Evolutionary conservation across 768 basidiomycete species (phyloP).

Genomic region (Cystobasidium ongulense): DNA sequence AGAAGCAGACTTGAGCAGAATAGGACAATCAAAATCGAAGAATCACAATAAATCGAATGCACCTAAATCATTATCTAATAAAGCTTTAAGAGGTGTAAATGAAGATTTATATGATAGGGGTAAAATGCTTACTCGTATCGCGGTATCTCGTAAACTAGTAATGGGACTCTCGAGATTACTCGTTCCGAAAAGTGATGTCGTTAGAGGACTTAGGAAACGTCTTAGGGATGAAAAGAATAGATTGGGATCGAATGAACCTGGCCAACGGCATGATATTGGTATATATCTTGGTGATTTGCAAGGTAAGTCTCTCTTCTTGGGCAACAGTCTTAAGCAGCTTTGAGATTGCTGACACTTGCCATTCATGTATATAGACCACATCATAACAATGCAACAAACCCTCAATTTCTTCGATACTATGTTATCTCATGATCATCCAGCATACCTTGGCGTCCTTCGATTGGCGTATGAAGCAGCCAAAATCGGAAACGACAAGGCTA

Average conservation of each 20-base stretch:
- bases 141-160: slow-evolving; percentile 65
- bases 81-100: neutral
- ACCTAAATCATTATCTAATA: slow-evolving; percentile 7
- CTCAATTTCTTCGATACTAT: slow-evolving; percentile 79
- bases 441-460: slow-evolving; percentile 69
- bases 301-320: slow-evolving; percentile 50
- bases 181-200: slow-evolving; percentile 71
- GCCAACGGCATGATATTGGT: slow-evolving; percentile 57
- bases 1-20: neutral
- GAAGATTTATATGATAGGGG: slow-evolving; percentile 32
- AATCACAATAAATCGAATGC: neutral
- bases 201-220: slow-evolving; percentile 69
- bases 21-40: neutral
- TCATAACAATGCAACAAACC: slow-evolving; percentile 73
- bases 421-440: slow-evolving; percentile 76
- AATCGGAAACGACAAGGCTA: slow-evolving; percentile 57
- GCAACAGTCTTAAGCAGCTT: too few relatives aligned
- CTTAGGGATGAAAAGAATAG: slow-evolving; percentile 49
- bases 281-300: slow-evolving; percentile 88
- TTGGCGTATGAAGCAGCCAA: slow-evolving; percentile 57
- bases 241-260: slow-evolving; percentile 43
- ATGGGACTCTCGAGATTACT: slow-evolving; percentile 68
- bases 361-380: slow-evolving; percentile 74
- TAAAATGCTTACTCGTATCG: slow-evolving; percentile 60
- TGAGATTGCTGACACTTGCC: too few relatives aligned